A percentile compares a stretch with the other conserved stretches of the same genome.
These are phyloP conservation scores for Helianthus tuberosus DNA, from an alignment of 129 eudicot genomes.

Conservation along the genomic window DNA sequence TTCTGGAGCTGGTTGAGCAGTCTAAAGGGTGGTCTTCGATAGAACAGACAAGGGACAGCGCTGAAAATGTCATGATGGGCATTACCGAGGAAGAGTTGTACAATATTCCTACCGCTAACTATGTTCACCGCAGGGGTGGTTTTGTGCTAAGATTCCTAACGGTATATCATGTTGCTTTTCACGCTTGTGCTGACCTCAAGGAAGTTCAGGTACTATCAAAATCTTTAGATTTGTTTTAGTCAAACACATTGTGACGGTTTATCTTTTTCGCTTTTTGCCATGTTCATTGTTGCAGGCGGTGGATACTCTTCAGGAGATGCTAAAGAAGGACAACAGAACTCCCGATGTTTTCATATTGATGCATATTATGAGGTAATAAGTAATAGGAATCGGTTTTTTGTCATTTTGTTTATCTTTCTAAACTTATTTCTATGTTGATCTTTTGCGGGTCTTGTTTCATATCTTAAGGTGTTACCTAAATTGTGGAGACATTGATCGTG, in stretches of 20 bases:
- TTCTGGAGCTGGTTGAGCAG: constrained; percentile 93
- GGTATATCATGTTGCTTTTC: constrained; percentile 84
- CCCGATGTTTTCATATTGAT: constrained; percentile 66
- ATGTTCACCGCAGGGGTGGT: constrained; percentile 65
- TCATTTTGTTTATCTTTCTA: background rate
- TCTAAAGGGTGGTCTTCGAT: constrained; percentile 93
- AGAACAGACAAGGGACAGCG: constrained; percentile 56
- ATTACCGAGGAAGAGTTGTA: constrained; percentile 82
- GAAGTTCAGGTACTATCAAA: constrained; percentile 61
- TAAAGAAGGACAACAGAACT: constrained; percentile 43
- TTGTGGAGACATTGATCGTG: constrained; percentile 73
- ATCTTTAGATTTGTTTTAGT: constrained; percentile 3
- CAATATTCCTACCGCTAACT: constrained; percentile 79
- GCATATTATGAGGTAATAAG: constrained; percentile 73
- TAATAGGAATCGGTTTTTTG: background rate
- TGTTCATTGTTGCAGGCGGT: constrained; percentile 50
- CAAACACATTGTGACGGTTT: background rate
- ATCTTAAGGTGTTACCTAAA: constrained; percentile 70
- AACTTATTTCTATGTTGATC: constrained; percentile 1
- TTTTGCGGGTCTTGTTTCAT: background rate
- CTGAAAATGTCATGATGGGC: constrained; percentile 82
- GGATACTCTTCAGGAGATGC: constrained; percentile 70
- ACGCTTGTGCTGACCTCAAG: constrained; percentile 78
- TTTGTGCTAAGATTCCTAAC: constrained; percentile 57
- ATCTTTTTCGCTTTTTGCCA: constrained; percentile 17